A percentile compares a stretch with the other conserved stretches of the same genome.
phyloP scores from a whole-genome alignment of 2,329 filamentous ascomycete species.

The Talaromyces marneffei region DNA sequence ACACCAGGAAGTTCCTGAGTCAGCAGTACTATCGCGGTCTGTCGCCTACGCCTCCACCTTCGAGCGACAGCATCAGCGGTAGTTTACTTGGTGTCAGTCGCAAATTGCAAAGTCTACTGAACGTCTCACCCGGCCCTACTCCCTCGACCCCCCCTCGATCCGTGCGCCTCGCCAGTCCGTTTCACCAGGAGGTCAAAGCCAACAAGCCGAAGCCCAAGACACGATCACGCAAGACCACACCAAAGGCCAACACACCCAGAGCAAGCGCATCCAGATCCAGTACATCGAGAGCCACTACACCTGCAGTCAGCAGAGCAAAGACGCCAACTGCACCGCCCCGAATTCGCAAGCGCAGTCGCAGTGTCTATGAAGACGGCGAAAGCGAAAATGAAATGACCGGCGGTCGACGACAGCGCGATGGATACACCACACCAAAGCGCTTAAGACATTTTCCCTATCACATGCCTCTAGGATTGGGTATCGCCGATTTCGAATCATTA shows the following conservation, averaged over 20 bases:
- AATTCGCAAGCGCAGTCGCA: slow-evolving; percentile 35
- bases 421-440: slow-evolving; percentile 43
- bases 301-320: background rate
- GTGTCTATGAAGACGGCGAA: slow-evolving; percentile 24
- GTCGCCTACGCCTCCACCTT: slow-evolving; percentile 34
- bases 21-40: slow-evolving; percentile 34
- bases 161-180: slow-evolving; percentile 37
- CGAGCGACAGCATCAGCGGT: slow-evolving; percentile 33
- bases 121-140: slow-evolving; percentile 28
- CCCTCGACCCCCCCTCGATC: slow-evolving; percentile 32
- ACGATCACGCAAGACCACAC: slow-evolving; percentile 26
- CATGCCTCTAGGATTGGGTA: slow-evolving; percentile 41
- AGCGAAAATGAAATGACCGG: slow-evolving; percentile 15
- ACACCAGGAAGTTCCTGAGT: slow-evolving; percentile 30
- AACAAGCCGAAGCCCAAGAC: slow-evolving; percentile 17
- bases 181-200: slow-evolving; percentile 23
- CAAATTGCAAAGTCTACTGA: slow-evolving; percentile 38
- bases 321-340: slow-evolving; percentile 25
- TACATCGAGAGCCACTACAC: background rate
- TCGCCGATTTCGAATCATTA: slow-evolving; percentile 41
- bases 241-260: slow-evolving; percentile 11
- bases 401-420: slow-evolving; percentile 13
- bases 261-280: background rate
- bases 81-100: slow-evolving; percentile 39
- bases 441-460: slow-evolving; percentile 37